Conservation (phyloP, 192 early-diverging fungal species). For the Entophlyctis helioformis region DNA sequence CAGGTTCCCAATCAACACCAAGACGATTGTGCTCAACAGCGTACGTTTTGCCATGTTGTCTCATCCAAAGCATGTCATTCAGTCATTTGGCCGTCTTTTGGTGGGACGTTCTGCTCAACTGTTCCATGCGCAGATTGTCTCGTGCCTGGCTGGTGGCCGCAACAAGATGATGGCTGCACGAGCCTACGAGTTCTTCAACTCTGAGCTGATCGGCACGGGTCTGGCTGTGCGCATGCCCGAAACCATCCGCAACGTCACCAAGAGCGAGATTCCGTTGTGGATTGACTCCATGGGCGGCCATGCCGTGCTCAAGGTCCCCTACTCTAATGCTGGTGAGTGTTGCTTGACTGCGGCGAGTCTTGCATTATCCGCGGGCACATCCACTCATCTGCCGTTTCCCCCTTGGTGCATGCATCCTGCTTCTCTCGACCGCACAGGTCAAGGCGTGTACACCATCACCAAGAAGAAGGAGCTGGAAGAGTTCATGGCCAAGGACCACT, state of each 20-base stretch:
- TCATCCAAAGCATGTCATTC: no score
- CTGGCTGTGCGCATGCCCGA: conserved; percentile 63
- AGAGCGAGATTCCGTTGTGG: conserved; percentile 71
- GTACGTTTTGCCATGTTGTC: conserved; percentile 10
- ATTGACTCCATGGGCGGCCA: conserved; percentile 76
- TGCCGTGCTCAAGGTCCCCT: conserved; percentile 75
- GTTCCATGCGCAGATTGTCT: conserved; percentile 39
- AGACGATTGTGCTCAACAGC: conserved; percentile 66
- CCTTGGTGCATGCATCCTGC: no score
- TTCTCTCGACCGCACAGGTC: conserved; percentile 25
- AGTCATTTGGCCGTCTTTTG: no score
- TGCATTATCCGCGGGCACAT: no score
- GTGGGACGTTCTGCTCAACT: neutral
- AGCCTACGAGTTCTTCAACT: conserved; percentile 77
- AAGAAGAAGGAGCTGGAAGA: conserved; percentile 55
- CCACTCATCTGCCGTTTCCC: no score
- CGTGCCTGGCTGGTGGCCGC: conserved; percentile 75
- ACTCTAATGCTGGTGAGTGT: conserved; percentile 62
- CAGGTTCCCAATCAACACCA: conserved; percentile 63
- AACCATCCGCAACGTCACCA: conserved; percentile 76
- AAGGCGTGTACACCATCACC: conserved; percentile 86
- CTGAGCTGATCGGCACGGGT: conserved; percentile 60
- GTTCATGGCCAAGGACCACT: conserved; percentile 65
- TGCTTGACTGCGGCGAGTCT: no score
- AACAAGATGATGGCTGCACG: conserved; percentile 86